Percentiles rank a stretch among this genome's conserved stretches.
These are phyloP conservation scores for Niebla homalea DNA, from an alignment of 495 filamentous ascomycete genomes.

Conservation along the genomic window DNA sequence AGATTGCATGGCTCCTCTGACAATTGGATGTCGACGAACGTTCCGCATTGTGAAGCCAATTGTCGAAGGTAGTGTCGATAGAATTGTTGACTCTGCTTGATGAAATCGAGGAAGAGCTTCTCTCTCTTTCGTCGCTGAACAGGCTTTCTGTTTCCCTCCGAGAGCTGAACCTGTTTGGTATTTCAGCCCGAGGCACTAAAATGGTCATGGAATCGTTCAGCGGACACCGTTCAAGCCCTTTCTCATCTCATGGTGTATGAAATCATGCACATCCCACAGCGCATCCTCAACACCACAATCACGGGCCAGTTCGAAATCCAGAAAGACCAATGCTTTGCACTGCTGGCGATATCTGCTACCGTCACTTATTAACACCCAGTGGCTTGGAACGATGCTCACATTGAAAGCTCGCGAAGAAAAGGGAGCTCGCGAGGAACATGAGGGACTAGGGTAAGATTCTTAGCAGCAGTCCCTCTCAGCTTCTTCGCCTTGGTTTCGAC, in stretches of 20 bases:
- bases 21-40: constrained; percentile 51
- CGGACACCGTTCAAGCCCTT: constrained; percentile 30
- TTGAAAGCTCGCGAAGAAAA: too few relatives aligned
- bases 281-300: constrained; percentile 47
- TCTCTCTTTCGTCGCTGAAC: constrained; percentile 69
- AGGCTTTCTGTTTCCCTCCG: constrained; percentile 45
- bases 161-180: constrained; percentile 34
- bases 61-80: constrained; percentile 76
- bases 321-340: constrained; percentile 59
- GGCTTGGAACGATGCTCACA: too few relatives aligned
- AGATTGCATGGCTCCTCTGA: constrained; percentile 35
- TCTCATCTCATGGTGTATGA: constrained; percentile 68
- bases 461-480: too few relatives aligned
- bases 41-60: constrained; percentile 55
- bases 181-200: not conserved
- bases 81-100: constrained; percentile 75
- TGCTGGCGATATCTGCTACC: constrained; percentile 48
- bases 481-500: too few relatives aligned
- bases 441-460: too few relatives aligned
- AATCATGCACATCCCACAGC: constrained; percentile 69
- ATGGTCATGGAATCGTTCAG: not conserved
- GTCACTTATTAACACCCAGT: constrained; percentile 5
- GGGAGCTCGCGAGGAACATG: too few relatives aligned
- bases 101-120: constrained; percentile 66
- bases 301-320: constrained; percentile 57